These are phyloP conservation scores for Coemansia sp. DNA, from an alignment of 192 early-diverging fungal species.

Conservation along the genomic window DNA sequence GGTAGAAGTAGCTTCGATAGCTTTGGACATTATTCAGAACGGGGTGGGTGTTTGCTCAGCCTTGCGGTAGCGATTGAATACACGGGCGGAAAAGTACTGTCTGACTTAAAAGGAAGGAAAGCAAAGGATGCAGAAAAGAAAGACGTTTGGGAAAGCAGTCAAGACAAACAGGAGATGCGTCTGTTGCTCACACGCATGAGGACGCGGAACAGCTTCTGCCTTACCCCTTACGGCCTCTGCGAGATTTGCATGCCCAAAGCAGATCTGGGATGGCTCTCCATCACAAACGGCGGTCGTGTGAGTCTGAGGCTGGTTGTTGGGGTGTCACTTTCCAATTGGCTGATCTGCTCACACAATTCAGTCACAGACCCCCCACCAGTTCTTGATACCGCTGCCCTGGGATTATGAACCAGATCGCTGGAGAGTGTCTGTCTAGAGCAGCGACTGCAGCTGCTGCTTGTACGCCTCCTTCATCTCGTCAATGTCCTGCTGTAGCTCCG, in stretches of 20 bases:
- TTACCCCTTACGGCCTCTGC: neutral
- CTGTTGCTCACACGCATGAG: constrained; percentile 1
- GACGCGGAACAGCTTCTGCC: neutral
- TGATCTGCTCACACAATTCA: neutral
- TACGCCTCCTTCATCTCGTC: constrained; percentile 79
- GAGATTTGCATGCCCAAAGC: neutral
- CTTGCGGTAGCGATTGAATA: neutral
- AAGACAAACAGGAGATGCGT: neutral
- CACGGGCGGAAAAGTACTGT: neutral
- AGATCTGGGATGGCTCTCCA: no score
- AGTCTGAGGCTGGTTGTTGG: neutral
- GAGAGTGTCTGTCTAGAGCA: constrained; percentile 58
- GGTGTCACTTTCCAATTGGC: constrained; percentile 6
- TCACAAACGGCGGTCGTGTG: neutral
- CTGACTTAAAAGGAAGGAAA: neutral
- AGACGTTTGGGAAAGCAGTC: constrained; percentile 1
- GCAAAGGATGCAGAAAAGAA: constrained; percentile 6
- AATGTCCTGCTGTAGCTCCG: constrained; percentile 77
- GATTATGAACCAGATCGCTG: no score
- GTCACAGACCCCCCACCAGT: no score
- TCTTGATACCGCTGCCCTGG: no score
- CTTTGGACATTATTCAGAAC: constrained; percentile 25
- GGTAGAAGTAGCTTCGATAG: constrained; percentile 15
- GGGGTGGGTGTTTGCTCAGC: neutral
- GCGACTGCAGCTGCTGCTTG: constrained; percentile 62